Conservation (phyloP, 306 rosid genomes). For the Herpetospermum pedunculosum region DNA sequence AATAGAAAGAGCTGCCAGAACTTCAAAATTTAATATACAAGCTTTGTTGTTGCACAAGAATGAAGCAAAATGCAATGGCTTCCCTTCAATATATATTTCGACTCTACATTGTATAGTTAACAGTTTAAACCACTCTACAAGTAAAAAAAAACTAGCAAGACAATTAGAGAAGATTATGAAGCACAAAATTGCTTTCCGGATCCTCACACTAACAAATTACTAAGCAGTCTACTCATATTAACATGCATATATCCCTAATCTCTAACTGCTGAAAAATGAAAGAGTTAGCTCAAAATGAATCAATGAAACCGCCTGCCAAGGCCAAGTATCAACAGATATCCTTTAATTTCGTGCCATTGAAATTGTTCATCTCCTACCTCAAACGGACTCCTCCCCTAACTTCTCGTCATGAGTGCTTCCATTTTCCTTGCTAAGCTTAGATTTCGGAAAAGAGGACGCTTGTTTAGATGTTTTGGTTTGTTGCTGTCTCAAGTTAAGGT, state of each 20-base stretch:
- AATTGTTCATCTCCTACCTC: background rate
- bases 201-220: background rate
- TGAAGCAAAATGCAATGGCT: background rate
- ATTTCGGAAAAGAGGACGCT: slow-evolving; percentile 47
- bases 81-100: slow-evolving; percentile 3
- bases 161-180: background rate
- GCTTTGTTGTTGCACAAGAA: background rate
- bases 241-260: background rate
- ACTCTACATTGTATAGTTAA: background rate
- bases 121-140: background rate
- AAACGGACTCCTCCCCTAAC: slow-evolving; percentile 63
- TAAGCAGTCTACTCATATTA: background rate
- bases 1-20: background rate
- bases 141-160: background rate
- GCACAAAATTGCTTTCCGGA: background rate
- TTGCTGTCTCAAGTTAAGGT: slow-evolving; percentile 57
- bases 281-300: slow-evolving; percentile 13
- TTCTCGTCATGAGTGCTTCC: slow-evolving; percentile 44
- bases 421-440: slow-evolving; percentile 70
- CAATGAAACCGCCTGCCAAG: background rate
- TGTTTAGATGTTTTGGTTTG: slow-evolving; percentile 44
- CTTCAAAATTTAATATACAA: background rate
- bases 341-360: background rate
- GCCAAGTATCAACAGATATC: background rate
- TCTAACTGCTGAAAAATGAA: background rate